Conservation (phyloP, 257 asterid species). For the Plantago elongata region DNA sequence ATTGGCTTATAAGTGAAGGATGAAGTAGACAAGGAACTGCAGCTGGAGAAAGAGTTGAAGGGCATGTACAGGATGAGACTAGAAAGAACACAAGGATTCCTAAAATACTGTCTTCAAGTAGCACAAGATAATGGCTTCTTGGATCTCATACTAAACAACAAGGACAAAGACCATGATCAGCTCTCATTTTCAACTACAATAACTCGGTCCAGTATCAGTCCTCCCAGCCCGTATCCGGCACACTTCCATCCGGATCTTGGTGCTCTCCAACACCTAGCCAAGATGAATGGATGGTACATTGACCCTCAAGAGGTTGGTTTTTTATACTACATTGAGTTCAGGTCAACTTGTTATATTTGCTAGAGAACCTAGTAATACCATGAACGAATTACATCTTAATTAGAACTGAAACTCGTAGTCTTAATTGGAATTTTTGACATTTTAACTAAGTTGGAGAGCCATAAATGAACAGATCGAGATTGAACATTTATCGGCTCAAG, state of each 20-base stretch:
- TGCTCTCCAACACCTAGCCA: conserved; percentile 44
- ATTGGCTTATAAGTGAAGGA: conserved; percentile 25
- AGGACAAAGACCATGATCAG: conserved; percentile 24
- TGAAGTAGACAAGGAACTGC: conserved; percentile 42
- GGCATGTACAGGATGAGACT: conserved; percentile 34
- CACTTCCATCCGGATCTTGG: conserved; percentile 35
- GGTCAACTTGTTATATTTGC: neutral
- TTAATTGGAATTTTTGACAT: neutral
- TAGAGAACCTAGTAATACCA: neutral
- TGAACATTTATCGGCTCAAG: conserved; percentile 49
- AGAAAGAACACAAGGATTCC: conserved; percentile 36
- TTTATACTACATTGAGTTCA: neutral
- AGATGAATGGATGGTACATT: conserved; percentile 60
- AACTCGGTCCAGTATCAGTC: conserved; percentile 19
- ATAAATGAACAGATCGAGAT: conserved; percentile 43
- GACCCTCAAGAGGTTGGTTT: conserved; percentile 60
- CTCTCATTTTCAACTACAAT: conserved; percentile 13
- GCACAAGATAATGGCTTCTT: conserved; percentile 75
- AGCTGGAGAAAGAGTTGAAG: conserved; percentile 36
- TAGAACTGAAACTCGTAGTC: too few relatives aligned
- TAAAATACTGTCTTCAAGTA: conserved; percentile 46
- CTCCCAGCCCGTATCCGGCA: conserved; percentile 21
- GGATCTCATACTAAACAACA: conserved; percentile 43
- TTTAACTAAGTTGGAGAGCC: neutral
- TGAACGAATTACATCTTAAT: too few relatives aligned